Percentiles rank a stretch among this genome's conserved stretches.
These are phyloP conservation scores for Prillingera fragicola DNA, from an alignment of 1,284 basidiomycete genomes.

Conservation along the genomic window DNA sequence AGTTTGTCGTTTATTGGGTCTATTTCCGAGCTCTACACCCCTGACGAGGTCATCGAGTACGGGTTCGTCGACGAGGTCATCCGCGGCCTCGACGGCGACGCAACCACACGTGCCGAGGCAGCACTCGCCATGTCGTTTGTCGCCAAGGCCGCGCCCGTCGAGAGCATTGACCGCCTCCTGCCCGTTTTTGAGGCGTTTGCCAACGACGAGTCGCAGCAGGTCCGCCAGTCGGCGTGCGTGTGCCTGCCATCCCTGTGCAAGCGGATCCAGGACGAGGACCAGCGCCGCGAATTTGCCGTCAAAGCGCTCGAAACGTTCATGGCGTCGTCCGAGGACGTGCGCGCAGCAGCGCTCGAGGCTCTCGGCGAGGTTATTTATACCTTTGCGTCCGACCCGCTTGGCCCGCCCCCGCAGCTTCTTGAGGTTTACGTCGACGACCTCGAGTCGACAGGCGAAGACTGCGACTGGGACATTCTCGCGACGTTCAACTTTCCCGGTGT, in stretches of 20 bases:
- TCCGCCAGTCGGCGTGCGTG: slow-evolving; percentile 82
- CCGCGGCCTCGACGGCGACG: slow-evolving; percentile 67
- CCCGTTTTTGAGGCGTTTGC: slow-evolving; percentile 70
- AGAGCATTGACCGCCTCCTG: slow-evolving; percentile 65
- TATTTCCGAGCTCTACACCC: slow-evolving; percentile 54
- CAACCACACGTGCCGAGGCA: slow-evolving; percentile 83
- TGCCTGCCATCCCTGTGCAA: slow-evolving; percentile 74
- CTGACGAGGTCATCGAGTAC: slow-evolving; percentile 57
- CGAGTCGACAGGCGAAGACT: slow-evolving; percentile 43
- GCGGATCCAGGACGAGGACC: slow-evolving; percentile 54
- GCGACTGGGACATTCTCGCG: slow-evolving; percentile 75
- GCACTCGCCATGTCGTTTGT: slow-evolving; percentile 82
- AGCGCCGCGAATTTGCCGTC: slow-evolving; percentile 61
- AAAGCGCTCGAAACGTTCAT: slow-evolving; percentile 61
- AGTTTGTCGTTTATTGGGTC: slow-evolving; percentile 86
- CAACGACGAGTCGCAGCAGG: slow-evolving; percentile 70
- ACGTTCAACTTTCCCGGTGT: slow-evolving; percentile 96
- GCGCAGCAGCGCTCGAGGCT: slow-evolving; percentile 76
- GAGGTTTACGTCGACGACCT: slow-evolving; percentile 60
- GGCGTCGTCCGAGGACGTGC: slow-evolving; percentile 65
- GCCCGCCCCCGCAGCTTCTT: slow-evolving; percentile 74
- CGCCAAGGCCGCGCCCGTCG: slow-evolving; percentile 73
- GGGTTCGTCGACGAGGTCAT: slow-evolving; percentile 76
- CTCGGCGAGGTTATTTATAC: slow-evolving; percentile 87
- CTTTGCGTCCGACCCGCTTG: slow-evolving; percentile 61